These are phyloP conservation scores for Saxophila tyrrhenica DNA, from an alignment of 495 filamentous ascomycete species.

Conservation along the genomic window DNA sequence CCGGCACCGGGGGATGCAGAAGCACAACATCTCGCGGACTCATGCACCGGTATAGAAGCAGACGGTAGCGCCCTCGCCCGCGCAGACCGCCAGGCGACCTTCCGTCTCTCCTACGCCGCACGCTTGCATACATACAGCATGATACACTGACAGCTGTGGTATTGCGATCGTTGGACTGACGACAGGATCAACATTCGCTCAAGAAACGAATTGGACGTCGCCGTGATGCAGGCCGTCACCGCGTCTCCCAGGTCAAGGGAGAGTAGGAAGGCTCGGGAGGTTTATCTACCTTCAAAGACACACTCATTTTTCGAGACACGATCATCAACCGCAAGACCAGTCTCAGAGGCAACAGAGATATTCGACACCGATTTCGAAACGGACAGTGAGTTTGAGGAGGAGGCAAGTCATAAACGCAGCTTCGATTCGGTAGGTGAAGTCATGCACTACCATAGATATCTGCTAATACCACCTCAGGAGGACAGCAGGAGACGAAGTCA, in stretches of 20 bases:
- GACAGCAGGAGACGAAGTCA: slow-evolving; percentile 50
- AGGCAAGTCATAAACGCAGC: slow-evolving; percentile 53
- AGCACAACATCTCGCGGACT: slow-evolving; percentile 14
- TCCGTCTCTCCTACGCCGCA: slow-evolving; percentile 11
- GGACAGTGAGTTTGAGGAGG: slow-evolving; percentile 39
- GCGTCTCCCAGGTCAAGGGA: background rate
- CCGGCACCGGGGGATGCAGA: slow-evolving; percentile 8
- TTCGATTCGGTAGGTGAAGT: slow-evolving; percentile 48
- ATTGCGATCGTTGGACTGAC: background rate
- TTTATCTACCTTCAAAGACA: background rate
- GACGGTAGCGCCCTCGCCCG: background rate
- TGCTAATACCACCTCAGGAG: slow-evolving; percentile 10
- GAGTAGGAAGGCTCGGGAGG: background rate
- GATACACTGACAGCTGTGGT: slow-evolving; percentile 1
- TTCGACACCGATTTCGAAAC: slow-evolving; percentile 64
- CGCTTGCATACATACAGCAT: slow-evolving; percentile 7
- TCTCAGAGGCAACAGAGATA: slow-evolving; percentile 2
- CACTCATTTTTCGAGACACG: background rate
- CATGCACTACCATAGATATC: slow-evolving; percentile 2
- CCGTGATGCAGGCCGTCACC: slow-evolving; percentile 1
- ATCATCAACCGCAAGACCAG: background rate
- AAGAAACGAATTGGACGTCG: background rate
- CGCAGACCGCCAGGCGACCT: slow-evolving; percentile 9
- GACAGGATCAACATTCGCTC: background rate
- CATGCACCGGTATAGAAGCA: slow-evolving; percentile 9